Evolutionary conservation across 805 yeast species (phyloP).

Genomic region (Myxozyma monticola): DNA sequence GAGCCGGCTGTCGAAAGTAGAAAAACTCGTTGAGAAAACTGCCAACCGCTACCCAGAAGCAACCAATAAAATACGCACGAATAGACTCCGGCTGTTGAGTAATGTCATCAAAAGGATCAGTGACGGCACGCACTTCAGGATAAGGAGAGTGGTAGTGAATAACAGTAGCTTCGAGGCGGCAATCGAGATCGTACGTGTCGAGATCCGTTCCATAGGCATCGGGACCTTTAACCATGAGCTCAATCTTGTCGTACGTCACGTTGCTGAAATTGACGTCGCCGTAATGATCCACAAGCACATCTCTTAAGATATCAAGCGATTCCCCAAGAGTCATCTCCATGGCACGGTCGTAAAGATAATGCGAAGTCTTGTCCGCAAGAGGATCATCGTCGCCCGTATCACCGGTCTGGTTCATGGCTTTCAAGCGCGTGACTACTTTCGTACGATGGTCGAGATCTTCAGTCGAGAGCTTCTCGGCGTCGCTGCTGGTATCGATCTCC

Average conservation of each 20-base stretch:
- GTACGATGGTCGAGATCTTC: slow-evolving; percentile 9
- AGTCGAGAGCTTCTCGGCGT: no score
- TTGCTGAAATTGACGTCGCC: slow-evolving; percentile 45
- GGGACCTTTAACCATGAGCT: slow-evolving; percentile 10
- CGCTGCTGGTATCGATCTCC: no score
- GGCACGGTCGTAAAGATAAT: slow-evolving; percentile 14
- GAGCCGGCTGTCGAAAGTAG: no score
- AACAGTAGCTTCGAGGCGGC: slow-evolving; percentile 44
- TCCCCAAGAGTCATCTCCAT: slow-evolving; percentile 37
- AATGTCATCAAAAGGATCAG: slow-evolving; percentile 53
- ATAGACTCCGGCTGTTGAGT: slow-evolving; percentile 46
- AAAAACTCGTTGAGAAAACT: slow-evolving; percentile 61
- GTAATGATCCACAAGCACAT: slow-evolving; percentile 45
- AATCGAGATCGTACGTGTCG: slow-evolving; percentile 17
- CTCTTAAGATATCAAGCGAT: slow-evolving; percentile 44
- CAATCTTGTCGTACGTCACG: slow-evolving; percentile 7
- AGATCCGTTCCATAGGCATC: slow-evolving; percentile 15
- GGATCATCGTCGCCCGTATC: slow-evolving; percentile 22
- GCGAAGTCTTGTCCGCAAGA: slow-evolving; percentile 21
- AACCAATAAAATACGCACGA: slow-evolving; percentile 45
- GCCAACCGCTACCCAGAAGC: slow-evolving; percentile 56
- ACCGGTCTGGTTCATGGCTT: slow-evolving; percentile 22
- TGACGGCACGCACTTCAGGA: no score
- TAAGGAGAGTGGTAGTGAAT: slow-evolving; percentile 51
- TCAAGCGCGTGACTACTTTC: slow-evolving; percentile 13